Percentiles rank a stretch among this genome's conserved stretches.
Evolutionary conservation across 169 alveolate species (phyloP).

Genomic region (Eimeria necatrix): DNA sequence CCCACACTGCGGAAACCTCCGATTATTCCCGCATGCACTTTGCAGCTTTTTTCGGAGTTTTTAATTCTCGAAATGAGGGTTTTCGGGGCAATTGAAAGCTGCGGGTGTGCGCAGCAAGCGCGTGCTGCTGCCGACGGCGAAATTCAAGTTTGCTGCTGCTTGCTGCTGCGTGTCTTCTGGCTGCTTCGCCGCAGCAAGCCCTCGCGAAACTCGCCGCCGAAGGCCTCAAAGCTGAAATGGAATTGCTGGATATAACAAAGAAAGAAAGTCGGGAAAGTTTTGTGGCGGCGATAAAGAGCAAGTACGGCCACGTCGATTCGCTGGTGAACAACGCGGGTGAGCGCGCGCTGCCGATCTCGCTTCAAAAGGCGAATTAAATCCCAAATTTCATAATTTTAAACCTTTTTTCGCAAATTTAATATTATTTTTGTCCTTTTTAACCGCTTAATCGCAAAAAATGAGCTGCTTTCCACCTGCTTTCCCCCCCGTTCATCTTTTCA

Average conservation of each 20-base stretch:
- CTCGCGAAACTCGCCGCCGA: neutral
- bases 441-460: neutral
- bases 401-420: neutral
- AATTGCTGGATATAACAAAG: conserved; percentile 68
- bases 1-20: no score
- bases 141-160: neutral
- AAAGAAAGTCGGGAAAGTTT: neutral
- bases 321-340: conserved; percentile 77
- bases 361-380: neutral
- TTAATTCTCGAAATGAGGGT: no score
- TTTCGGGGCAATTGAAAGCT: no score
- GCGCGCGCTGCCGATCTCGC: neutral
- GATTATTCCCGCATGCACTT: no score
- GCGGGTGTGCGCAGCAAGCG: no score
- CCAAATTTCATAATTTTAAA: no score
- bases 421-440: neutral
- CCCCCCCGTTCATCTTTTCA: neutral
- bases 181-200: conserved; percentile 38
- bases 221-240: conserved; percentile 29
- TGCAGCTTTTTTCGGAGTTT: no score
- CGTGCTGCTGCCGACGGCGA: no score
- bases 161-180: neutral
- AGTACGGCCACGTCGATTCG: conserved; percentile 47
- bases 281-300: neutral
- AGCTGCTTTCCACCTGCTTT: neutral